phyloP scores from a whole-genome alignment of 2,329 filamentous ascomycete genomes.

The Apiospora kogelbergensis region DNA sequence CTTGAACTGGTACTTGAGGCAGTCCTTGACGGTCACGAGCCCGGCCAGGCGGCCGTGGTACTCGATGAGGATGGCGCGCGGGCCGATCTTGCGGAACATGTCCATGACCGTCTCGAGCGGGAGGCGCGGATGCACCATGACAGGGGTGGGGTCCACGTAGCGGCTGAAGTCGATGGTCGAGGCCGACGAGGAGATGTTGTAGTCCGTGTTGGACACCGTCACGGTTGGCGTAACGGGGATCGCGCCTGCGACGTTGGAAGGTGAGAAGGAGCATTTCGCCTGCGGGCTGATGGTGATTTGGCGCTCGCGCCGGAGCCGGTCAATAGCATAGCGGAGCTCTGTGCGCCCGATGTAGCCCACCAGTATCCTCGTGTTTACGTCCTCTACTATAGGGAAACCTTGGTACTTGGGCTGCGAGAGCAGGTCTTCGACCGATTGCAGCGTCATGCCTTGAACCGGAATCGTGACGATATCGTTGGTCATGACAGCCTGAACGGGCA shows the following conservation, averaged over 20 bases:
- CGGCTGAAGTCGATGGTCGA: constrained; percentile 71
- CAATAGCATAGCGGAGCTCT: constrained; percentile 87
- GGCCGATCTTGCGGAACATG: constrained; percentile 96
- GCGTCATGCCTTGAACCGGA: constrained; percentile 69
- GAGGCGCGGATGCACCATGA: constrained; percentile 87
- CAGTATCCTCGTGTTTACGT: constrained; percentile 67
- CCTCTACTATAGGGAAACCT: constrained; percentile 89
- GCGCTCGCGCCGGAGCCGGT: constrained; percentile 72
- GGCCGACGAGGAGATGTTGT: constrained; percentile 53
- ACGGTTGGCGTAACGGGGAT: constrained; percentile 44
- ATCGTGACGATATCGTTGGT: constrained; percentile 73
- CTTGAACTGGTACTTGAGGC: constrained; percentile 95
- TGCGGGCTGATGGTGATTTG: constrained; percentile 55
- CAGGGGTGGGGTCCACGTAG: constrained; percentile 85
- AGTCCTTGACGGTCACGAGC: constrained; percentile 94
- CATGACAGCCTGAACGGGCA: constrained; percentile 91
- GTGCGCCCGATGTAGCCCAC: constrained; percentile 92
- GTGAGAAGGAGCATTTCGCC: constrained; percentile 73
- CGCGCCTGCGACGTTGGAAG: constrained; percentile 37
- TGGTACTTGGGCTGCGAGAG: constrained; percentile 80
- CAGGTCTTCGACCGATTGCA: constrained; percentile 75
- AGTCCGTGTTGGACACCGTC: constrained; percentile 60
- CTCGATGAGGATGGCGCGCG: constrained; percentile 89
- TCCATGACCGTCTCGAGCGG: constrained; percentile 98
- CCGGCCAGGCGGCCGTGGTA: constrained; percentile 81